Evolutionary conservation across 129 eudicot species (phyloP).

Genomic region (Flaveria robusta): DNA sequence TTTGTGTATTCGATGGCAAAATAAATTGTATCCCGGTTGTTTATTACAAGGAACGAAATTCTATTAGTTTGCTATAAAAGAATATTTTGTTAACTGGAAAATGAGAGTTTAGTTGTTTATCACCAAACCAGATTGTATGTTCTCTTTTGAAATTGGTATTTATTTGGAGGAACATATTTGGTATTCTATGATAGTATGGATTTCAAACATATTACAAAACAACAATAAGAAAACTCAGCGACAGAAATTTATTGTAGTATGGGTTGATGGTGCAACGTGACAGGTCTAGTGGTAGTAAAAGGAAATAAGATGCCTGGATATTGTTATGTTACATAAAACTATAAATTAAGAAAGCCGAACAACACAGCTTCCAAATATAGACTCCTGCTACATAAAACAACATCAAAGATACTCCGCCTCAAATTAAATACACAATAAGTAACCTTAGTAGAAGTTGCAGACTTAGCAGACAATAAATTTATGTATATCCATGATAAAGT

Average conservation of each 20-base stretch:
- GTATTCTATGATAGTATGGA: not conserved
- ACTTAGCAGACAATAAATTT: too few relatives aligned
- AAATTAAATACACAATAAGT: not conserved
- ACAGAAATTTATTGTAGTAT: constrained; percentile 8
- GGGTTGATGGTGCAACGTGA: constrained; percentile 27
- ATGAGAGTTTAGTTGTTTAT: too few relatives aligned
- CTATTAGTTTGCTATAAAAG: too few relatives aligned
- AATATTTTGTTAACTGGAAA: too few relatives aligned
- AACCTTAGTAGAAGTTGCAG: not conserved
- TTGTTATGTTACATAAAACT: constrained; percentile 37
- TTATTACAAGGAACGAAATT: too few relatives aligned
- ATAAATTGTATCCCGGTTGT: too few relatives aligned
- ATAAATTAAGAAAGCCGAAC: constrained; percentile 35
- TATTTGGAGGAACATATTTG: too few relatives aligned
- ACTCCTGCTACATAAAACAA: constrained; percentile 27
- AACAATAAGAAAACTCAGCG: not conserved
- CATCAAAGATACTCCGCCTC: constrained; percentile 26
- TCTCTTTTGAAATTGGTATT: too few relatives aligned
- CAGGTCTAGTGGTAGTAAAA: constrained; percentile 34
- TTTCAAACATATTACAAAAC: not conserved
- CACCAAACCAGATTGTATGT: too few relatives aligned
- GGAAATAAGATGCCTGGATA: constrained; percentile 36
- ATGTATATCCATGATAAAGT: too few relatives aligned
- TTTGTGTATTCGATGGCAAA: too few relatives aligned
- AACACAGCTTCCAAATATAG: constrained; percentile 42